phyloP scores from a whole-genome alignment of 768 basidiomycete species.

The Glaciozyma martinii region DNA sequence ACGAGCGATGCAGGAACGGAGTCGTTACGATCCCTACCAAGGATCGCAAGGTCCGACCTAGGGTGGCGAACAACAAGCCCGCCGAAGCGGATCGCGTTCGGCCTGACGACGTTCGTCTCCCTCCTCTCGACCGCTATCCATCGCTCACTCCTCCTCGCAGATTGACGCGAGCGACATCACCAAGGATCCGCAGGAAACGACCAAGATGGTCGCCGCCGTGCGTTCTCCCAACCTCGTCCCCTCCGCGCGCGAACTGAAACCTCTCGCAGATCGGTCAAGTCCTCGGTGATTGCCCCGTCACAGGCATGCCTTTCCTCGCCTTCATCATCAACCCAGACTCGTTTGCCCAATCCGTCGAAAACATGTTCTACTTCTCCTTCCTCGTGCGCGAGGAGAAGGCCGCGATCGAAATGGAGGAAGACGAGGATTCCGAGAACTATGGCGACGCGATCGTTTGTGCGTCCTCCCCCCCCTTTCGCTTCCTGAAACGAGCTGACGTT shows the following conservation, averaged over 20 bases:
- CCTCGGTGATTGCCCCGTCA: slow-evolving; percentile 44
- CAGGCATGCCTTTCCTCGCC: slow-evolving; percentile 65
- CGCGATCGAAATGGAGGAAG: slow-evolving; percentile 49
- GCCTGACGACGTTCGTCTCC: slow-evolving; percentile 54
- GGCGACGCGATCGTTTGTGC: slow-evolving; percentile 28
- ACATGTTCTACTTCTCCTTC: slow-evolving; percentile 90
- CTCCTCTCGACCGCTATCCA: background rate
- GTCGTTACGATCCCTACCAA: slow-evolving; percentile 16
- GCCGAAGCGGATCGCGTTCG: slow-evolving; percentile 56
- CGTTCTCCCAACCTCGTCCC: slow-evolving; percentile 34
- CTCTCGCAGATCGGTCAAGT: slow-evolving; percentile 52
- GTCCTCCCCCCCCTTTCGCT: background rate
- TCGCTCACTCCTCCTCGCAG: slow-evolving; percentile 37
- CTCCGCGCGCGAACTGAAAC: background rate
- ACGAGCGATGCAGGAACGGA: too few relatives aligned
- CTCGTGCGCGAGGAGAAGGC: slow-evolving; percentile 42
- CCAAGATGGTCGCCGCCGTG: slow-evolving; percentile 70
- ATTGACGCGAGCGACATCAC: slow-evolving; percentile 72
- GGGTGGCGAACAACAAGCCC: slow-evolving; percentile 55
- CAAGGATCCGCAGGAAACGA: slow-evolving; percentile 77
- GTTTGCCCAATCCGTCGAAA: slow-evolving; percentile 92
- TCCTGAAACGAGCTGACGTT: background rate
- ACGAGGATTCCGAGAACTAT: slow-evolving; percentile 37
- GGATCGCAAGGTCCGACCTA: slow-evolving; percentile 30
- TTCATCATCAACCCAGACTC: slow-evolving; percentile 83